Percentiles rank a stretch among this genome's conserved stretches.
phyloP scores from a whole-genome alignment of 495 filamentous ascomycete species.

The Penicillium silybi region DNA sequence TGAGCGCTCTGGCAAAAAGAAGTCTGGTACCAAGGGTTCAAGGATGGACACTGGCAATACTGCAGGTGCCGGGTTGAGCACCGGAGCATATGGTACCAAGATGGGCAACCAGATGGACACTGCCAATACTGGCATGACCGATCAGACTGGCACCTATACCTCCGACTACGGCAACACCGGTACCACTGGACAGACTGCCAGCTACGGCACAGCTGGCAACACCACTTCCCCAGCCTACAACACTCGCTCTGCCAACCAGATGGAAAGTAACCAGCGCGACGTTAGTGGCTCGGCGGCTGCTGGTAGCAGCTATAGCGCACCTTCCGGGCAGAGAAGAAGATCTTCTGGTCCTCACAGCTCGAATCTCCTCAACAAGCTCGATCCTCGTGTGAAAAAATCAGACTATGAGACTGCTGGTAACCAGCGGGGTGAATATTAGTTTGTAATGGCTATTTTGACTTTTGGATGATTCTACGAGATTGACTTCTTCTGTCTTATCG shows the following conservation, averaged over 20 bases:
- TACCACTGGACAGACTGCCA: background rate
- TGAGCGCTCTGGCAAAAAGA: slow-evolving; percentile 1
- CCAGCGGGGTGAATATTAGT: slow-evolving; percentile 9
- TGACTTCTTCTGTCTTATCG: background rate
- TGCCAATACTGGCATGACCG: slow-evolving; percentile 38
- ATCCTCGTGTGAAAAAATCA: slow-evolving; percentile 29
- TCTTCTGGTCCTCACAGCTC: slow-evolving; percentile 32
- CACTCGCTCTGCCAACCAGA: slow-evolving; percentile 27
- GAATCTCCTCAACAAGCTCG: slow-evolving; percentile 49
- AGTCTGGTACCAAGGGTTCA: background rate
- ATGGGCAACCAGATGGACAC: slow-evolving; percentile 41
- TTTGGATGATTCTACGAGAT: background rate
- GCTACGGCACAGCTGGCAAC: slow-evolving; percentile 2
- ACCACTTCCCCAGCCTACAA: slow-evolving; percentile 6
- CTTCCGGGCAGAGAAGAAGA: slow-evolving; percentile 18
- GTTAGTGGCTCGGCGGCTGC: slow-evolving; percentile 27
- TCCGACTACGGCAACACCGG: background rate
- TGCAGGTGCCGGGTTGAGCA: background rate
- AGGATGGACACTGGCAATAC: slow-evolving; percentile 3
- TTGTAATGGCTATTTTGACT: background rate
- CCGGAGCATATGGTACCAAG: slow-evolving; percentile 18
- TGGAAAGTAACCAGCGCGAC: slow-evolving; percentile 28
- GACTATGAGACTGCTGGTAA: slow-evolving; percentile 8
- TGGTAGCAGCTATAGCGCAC: slow-evolving; percentile 29
- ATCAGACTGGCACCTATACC: slow-evolving; percentile 5